phyloP scores from a whole-genome alignment of 352 stramenopile genomes.

The Phytopythium aichiense region DNA sequence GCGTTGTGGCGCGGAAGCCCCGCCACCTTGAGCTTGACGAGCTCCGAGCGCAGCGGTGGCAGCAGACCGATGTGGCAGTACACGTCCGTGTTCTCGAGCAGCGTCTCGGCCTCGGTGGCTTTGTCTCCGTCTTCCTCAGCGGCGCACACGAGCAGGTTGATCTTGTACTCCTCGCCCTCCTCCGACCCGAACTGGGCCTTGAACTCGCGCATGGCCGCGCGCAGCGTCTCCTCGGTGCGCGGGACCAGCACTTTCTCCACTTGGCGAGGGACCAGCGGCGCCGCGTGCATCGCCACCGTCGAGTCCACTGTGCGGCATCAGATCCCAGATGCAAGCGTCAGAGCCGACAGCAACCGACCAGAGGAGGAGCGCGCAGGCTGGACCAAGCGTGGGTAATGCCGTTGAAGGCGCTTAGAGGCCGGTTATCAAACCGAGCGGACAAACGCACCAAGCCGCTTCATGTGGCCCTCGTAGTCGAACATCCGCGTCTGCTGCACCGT shows the following conservation, averaged over 20 bases:
- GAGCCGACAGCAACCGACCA: not conserved
- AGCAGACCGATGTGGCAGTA: constrained; percentile 76
- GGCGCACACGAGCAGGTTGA: constrained; percentile 71
- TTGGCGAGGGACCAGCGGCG: constrained; percentile 13
- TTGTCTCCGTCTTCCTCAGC: constrained; percentile 11
- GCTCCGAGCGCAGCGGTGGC: constrained; percentile 42
- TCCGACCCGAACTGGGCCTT: constrained; percentile 34
- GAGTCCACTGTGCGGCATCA: constrained; percentile 51
- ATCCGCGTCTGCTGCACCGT: constrained; percentile 71
- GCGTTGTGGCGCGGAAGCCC: constrained; percentile 70
- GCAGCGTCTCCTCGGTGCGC: constrained; percentile 56
- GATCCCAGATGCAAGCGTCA: not conserved
- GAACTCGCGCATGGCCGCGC: constrained; percentile 64
- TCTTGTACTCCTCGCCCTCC: constrained; percentile 73
- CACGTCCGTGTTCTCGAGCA: constrained; percentile 38
- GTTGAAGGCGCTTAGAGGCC: not conserved
- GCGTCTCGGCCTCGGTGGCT: constrained; percentile 2
- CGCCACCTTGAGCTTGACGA: constrained; percentile 71
- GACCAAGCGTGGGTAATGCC: no score
- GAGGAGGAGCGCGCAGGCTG: not conserved
- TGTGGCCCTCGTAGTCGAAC: constrained; percentile 79
- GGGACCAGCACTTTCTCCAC: constrained; percentile 48
- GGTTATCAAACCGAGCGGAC: not conserved
- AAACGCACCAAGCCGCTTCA: constrained; percentile 41
- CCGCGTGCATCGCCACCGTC: constrained; percentile 55